Evolutionary conservation across 1,139 yeast genomes (phyloP), one percentile per base, ranked within the genome.

Genomic region (Yamadazyma atmosphaerica): DNA sequence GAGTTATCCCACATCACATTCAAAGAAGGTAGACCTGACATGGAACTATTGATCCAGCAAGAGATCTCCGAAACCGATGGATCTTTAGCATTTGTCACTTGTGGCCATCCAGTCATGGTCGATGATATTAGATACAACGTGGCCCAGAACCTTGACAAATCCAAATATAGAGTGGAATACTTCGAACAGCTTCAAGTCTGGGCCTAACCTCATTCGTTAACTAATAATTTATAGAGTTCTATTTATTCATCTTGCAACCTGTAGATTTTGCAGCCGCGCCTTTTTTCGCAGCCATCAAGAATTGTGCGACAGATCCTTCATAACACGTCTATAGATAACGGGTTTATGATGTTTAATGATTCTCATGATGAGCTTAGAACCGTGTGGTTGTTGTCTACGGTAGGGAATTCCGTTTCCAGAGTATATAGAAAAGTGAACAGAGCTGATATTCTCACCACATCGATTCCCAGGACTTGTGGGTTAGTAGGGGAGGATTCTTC

Each of bases 381-480:
- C 3, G 18, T 37, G 18, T 37, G 39, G 39, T 16, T n/a, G 5
- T 15, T 36, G 8, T 17, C 36, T 13, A 36, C 33, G 18, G 31
- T 27, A 30, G 33, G 46, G 6, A 30, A 11, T n/a, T n/a, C n/a
- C n/a, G n/a, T n/a, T 19, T 32, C 34, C 11, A 31, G 63, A 55
- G 38, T 50, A 60, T 6, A 50, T 65, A n/a, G 67, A 61, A 45
- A 61, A 52, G 30, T 40, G 15, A 44, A 25, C 19, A 42, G 34
- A 28, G 31, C 15, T 3, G 70, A 65, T 14, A 61, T 77, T 9
- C 53, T 66, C 13, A 51, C 60, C 1, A 56, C 73, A 0, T 72
- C 79, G 2, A 76, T 79, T 21, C 81, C 82, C 0, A 53, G 60
- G 8, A 62, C 73, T 0, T 77, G 83, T 46, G 58, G 58, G 4